Evolutionary conservation across 1,284 basidiomycete species (phyloP).

Genomic region (Cerrena zonata): DNA sequence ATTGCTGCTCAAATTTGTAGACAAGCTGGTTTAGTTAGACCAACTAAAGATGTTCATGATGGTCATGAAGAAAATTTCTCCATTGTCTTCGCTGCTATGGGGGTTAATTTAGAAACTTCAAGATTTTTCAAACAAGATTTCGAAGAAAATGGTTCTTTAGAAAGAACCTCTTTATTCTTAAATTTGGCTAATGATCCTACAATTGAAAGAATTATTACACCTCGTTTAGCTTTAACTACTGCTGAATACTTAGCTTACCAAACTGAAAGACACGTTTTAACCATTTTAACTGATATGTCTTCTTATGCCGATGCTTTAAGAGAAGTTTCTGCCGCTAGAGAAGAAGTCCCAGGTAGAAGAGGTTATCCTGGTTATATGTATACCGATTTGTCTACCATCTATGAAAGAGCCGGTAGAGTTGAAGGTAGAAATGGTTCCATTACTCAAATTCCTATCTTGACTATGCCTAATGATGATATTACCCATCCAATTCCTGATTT

Average conservation of each 20-base stretch:
- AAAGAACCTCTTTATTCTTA: slow-evolving; percentile 96
- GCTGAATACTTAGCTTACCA: slow-evolving; percentile 99
- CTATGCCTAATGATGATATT: slow-evolving; percentile 99
- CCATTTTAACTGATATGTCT: slow-evolving; percentile 98
- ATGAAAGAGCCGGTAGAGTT: slow-evolving; percentile 98
- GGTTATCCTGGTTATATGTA: slow-evolving; percentile 99
- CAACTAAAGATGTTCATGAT: slow-evolving; percentile 95
- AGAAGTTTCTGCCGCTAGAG: slow-evolving; percentile 97
- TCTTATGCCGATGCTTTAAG: slow-evolving; percentile 96
- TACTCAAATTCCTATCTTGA: slow-evolving; percentile 98
- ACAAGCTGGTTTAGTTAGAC: slow-evolving; percentile 94
- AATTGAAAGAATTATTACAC: slow-evolving; percentile 99
- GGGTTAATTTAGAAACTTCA: slow-evolving; percentile 99
- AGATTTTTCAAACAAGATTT: slow-evolving; percentile 99
- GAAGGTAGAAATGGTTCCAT: slow-evolving; percentile 97
- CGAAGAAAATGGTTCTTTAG: slow-evolving; percentile 96
- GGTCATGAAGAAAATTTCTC: slow-evolving; percentile 99
- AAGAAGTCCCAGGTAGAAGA: slow-evolving; percentile 98
- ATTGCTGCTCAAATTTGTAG: slow-evolving; percentile 99
- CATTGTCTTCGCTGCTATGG: slow-evolving; percentile 99
- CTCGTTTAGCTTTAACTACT: slow-evolving; percentile 94
- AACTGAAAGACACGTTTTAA: slow-evolving; percentile 98
- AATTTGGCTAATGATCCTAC: slow-evolving; percentile 99
- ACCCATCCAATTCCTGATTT: slow-evolving; percentile 99
- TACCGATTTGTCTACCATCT: slow-evolving; percentile 97